phyloP scores from a whole-genome alignment of 106 monocot genomes.

The Vanilla planifolia region DNA sequence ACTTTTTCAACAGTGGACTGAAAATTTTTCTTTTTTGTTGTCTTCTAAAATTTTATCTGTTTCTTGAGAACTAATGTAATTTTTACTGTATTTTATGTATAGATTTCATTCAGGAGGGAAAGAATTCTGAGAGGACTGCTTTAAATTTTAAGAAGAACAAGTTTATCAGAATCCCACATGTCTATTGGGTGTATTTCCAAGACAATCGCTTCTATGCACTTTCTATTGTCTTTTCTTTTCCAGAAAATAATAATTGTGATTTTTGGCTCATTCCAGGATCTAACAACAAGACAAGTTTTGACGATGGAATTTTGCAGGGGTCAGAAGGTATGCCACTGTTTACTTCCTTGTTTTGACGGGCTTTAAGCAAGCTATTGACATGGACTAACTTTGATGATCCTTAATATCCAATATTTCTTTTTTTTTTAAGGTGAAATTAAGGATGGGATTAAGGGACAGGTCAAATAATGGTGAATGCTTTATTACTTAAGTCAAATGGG shows the following conservation, averaged over 20 bases:
- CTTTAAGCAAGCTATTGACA: background rate
- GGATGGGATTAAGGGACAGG: too few species aligned
- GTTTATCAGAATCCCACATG: constrained; percentile 50
- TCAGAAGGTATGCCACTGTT: constrained; percentile 56
- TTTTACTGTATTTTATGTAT: constrained; percentile 5
- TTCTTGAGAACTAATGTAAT: constrained; percentile 1
- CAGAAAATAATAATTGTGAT: background rate
- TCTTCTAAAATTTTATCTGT: background rate
- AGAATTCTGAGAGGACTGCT: constrained; percentile 86
- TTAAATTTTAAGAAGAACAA: constrained; percentile 67
- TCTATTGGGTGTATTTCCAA: constrained; percentile 57
- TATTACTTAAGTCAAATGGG: too few species aligned
- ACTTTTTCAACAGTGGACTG: background rate
- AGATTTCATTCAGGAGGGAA: constrained; percentile 94
- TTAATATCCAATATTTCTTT: too few species aligned
- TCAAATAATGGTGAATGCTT: too few species aligned
- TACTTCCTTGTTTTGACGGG: too few species aligned
- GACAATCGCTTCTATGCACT: background rate
- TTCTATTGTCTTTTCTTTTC: background rate
- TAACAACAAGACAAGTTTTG: constrained; percentile 77
- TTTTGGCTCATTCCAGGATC: constrained; percentile 45
- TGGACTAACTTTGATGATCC: too few species aligned
- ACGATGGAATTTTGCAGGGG: constrained; percentile 94
- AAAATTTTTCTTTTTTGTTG: background rate
- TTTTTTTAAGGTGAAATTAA: too few species aligned